Percentiles rank a stretch among this genome's conserved stretches.
These are phyloP conservation scores for Halophytophthora batemanensis DNA, from an alignment of 352 stramenopile species.

Conservation along the genomic window DNA sequence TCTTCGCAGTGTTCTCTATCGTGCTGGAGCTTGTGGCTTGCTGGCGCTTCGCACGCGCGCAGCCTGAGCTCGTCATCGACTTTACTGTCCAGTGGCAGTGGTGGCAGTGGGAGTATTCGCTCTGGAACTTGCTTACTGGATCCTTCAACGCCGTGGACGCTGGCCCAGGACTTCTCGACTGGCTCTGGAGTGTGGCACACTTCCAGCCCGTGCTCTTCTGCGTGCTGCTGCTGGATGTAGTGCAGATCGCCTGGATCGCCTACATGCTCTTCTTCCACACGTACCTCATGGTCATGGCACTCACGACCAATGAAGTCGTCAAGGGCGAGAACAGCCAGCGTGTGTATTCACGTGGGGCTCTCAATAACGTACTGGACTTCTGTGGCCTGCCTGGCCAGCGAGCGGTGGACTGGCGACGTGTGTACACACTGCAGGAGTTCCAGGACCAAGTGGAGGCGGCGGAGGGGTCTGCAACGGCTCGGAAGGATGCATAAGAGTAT, in stretches of 20 bases:
- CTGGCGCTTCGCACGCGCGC: slow-evolving; percentile 38
- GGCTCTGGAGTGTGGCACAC: slow-evolving; percentile 53
- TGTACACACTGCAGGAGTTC: slow-evolving; percentile 64
- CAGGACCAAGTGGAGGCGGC: slow-evolving; percentile 15
- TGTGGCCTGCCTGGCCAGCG: slow-evolving; percentile 33
- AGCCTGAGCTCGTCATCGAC: slow-evolving; percentile 25
- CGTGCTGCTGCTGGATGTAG: slow-evolving; percentile 40
- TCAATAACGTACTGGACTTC: slow-evolving; percentile 64
- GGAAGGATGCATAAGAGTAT: slow-evolving; percentile 23
- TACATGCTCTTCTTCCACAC: slow-evolving; percentile 71
- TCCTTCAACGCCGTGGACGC: background rate
- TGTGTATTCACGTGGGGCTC: slow-evolving; percentile 54
- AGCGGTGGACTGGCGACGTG: slow-evolving; percentile 48
- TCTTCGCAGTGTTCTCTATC: slow-evolving; percentile 62
- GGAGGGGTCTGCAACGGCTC: slow-evolving; percentile 4
- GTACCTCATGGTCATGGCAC: slow-evolving; percentile 53
- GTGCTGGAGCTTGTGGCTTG: slow-evolving; percentile 40
- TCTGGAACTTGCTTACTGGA: slow-evolving; percentile 11
- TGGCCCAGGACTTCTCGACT: slow-evolving; percentile 23
- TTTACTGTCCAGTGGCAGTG: slow-evolving; percentile 32
- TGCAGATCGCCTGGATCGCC: slow-evolving; percentile 71
- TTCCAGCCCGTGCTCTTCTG: slow-evolving; percentile 60
- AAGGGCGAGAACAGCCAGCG: slow-evolving; percentile 55
- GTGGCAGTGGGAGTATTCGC: slow-evolving; percentile 25
- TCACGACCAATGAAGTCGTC: slow-evolving; percentile 82